phyloP scores from a whole-genome alignment of 2,329 filamentous ascomycete species.

The Plenodomus biglobosus region DNA sequence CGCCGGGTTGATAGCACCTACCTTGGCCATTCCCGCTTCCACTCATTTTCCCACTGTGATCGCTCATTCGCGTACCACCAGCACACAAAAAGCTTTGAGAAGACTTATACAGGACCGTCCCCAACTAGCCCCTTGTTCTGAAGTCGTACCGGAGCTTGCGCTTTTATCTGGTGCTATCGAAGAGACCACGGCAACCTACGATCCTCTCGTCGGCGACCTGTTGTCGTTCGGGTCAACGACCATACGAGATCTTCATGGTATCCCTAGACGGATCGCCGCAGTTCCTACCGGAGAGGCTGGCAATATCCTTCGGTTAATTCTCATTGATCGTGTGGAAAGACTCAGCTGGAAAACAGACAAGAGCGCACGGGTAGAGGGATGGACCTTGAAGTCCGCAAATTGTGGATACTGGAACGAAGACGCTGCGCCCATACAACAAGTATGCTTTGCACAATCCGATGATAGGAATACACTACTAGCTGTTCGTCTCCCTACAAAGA shows the following conservation, averaged over 20 bases:
- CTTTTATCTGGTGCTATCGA: conserved; percentile 33
- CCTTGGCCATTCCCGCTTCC: conserved; percentile 21
- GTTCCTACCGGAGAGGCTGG: conserved; percentile 57
- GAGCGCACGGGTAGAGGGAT: conserved; percentile 53
- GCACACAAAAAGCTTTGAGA: conserved; percentile 16
- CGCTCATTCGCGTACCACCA: conserved; percentile 5
- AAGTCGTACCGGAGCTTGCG: conserved; percentile 26
- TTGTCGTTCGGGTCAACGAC: conserved; percentile 61
- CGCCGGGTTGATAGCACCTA: conserved; percentile 10
- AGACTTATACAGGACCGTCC: conserved; percentile 22
- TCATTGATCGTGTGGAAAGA: conserved; percentile 51
- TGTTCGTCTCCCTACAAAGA: conserved; percentile 51
- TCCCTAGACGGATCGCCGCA: conserved; percentile 32
- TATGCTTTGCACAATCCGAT: conserved; percentile 53
- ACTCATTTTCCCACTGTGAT: conserved; percentile 3
- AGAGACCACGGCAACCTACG: conserved; percentile 38
- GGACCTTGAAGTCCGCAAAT: conserved; percentile 48
- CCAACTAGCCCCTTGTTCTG: conserved; percentile 26
- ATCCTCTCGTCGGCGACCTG: conserved; percentile 48
- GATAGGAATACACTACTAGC: conserved; percentile 53
- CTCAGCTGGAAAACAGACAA: conserved; percentile 58
- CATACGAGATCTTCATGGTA: conserved; percentile 43
- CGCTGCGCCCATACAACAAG: conserved; percentile 56
- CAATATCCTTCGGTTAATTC: conserved; percentile 59
- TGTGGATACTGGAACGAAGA: conserved; percentile 59